A percentile compares a stretch with the other conserved stretches of the same genome.
Evolutionary conservation across 352 stramenopile genomes (phyloP).

Genomic region (Peronosclerospora sorghi): DNA sequence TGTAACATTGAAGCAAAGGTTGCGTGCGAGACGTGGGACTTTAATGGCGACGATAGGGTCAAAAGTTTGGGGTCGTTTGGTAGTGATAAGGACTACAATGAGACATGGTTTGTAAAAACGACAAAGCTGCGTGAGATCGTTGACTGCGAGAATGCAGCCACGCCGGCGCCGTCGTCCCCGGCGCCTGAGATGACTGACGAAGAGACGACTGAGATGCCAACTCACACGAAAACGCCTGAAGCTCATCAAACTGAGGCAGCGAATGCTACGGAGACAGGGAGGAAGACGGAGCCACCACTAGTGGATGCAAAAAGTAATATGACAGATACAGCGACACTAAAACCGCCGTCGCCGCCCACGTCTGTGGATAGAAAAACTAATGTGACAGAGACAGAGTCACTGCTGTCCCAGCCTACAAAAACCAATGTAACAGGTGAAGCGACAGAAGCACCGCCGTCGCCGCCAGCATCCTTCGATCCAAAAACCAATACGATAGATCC

Average conservation of each 20-base stretch:
- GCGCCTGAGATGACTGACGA: conserved; percentile 8
- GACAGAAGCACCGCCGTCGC: neutral
- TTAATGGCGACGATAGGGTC: conserved; percentile 12
- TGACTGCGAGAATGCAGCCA: conserved; percentile 16
- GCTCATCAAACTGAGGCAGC: neutral
- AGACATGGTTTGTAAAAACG: conserved; percentile 24
- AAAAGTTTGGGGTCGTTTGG: conserved; percentile 12
- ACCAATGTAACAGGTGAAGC: neutral
- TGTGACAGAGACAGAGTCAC: neutral
- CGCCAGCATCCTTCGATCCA: neutral
- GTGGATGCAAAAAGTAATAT: neutral
- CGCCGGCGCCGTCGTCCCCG: conserved; percentile 15
- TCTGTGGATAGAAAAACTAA: neutral
- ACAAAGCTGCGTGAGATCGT: conserved; percentile 17
- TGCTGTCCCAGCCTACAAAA: neutral
- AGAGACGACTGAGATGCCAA: neutral
- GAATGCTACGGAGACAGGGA: conserved; percentile 1
- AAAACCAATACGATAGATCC: no score
- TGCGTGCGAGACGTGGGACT: conserved; percentile 25
- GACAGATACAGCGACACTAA: neutral
- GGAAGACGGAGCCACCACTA: neutral
- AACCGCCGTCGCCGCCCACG: neutral
- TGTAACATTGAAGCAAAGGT: conserved; percentile 6
- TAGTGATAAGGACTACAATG: conserved; percentile 15
- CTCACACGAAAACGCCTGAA: conserved; percentile 1